Evolutionary conservation across 345 rosid species (phyloP), one percentile per base, ranked within the genome.

Genomic region (Carallia brachiata): DNA sequence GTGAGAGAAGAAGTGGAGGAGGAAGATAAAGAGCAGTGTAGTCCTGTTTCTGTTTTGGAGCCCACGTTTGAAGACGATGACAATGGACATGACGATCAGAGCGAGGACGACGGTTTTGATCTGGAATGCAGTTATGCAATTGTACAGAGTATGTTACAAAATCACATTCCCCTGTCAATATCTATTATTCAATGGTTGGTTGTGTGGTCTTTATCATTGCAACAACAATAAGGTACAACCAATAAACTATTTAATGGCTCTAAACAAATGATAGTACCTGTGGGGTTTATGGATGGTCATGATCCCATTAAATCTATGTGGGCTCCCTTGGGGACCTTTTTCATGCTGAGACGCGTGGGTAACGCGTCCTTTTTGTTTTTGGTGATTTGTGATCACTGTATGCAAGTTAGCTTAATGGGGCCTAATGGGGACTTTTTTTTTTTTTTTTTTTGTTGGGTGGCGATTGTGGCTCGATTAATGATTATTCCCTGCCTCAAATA

Each of bases 11-110:
- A 81, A 12, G 85, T 82, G 17, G 76, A 71, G 17, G 76, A 71
- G 63, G 93, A 89, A 76, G 96, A 91, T 31, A 87, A 86, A 61
- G 96, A 95, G 63, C 99, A 95, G 66, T 80, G 86, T 63, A 95
- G 99, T 58, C 99, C 99, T 30, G 96, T 92, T 70, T 95, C 97
- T 55, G 89, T 90, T 23, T 80, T 95, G 85, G 99, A 95, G 70
- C 88, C 97, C 64, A 90, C 87, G 4, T 95, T 95, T 66, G 83
- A 85, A 60, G 97, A 89, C 44, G 91, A 87, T 66, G 88, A 86
- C 19, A 86, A 85, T 31, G 83, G 75, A 56, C 80, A 81, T 47
- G 83, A 78, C 68, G 86, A 86, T 60, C 78, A 61, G 5, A 64
- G 66, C 2, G 80, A 80, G 67, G 86, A 73, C 67, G 82, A 81